A percentile compares a stretch with the other conserved stretches of the same genome.
Evolutionary conservation across 352 stramenopile genomes (phyloP).

Genomic region (Globisporangium takayamanum): DNA sequence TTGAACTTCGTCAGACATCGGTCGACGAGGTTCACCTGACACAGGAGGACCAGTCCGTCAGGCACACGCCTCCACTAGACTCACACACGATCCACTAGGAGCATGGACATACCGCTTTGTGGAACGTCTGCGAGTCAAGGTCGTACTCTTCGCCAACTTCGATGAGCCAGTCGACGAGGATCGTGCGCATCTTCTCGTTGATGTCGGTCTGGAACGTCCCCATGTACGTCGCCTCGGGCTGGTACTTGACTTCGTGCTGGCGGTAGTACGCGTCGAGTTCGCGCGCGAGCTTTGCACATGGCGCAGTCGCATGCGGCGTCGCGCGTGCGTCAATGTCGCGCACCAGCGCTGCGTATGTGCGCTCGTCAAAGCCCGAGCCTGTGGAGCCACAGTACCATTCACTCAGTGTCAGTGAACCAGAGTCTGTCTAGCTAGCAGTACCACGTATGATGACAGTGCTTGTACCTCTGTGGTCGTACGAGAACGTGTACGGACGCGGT

Average conservation of each 20-base stretch:
- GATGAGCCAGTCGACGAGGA: constrained; percentile 99
- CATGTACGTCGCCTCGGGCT: constrained; percentile 53
- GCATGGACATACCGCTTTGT: constrained; percentile 50
- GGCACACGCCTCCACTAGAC: not conserved
- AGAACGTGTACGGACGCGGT: constrained; percentile 48
- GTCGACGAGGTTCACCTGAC: constrained; percentile 75
- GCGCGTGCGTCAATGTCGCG: constrained; percentile 49
- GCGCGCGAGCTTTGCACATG: constrained; percentile 47
- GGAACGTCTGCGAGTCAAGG: constrained; percentile 74
- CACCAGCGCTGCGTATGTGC: constrained; percentile 43
- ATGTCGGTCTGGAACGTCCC: constrained; percentile 93
- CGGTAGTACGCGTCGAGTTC: constrained; percentile 62
- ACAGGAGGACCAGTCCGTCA: not conserved
- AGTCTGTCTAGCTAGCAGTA: not conserved
- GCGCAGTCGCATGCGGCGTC: constrained; percentile 18
- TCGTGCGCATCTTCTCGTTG: constrained; percentile 99
- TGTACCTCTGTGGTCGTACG: constrained; percentile 39
- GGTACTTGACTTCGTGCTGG: constrained; percentile 75
- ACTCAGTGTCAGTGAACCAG: too few relatives aligned
- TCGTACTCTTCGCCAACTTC: constrained; percentile 85
- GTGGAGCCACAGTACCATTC: not conserved
- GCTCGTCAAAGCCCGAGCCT: constrained; percentile 67
- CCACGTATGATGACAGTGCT: not conserved
- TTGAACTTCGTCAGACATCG: constrained; percentile 73
- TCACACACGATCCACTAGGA: constrained; percentile 1